Evolutionary conservation across 176 grass and related monocot genomes (phyloP).

Genomic region (Miscanthus lutarioriparius): DNA sequence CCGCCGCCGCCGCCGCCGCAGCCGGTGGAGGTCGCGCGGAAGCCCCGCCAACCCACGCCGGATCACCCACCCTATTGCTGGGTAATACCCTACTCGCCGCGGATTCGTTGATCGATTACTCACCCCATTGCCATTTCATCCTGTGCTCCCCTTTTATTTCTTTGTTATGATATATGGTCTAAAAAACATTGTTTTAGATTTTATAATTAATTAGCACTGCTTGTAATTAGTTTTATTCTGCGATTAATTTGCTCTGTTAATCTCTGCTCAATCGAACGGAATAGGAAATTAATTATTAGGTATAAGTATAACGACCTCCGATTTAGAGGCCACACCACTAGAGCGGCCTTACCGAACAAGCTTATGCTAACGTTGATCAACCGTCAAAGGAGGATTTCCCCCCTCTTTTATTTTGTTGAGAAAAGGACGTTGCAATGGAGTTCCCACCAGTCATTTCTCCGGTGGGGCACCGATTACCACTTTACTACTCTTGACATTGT

Average conservation of each 20-base stretch:
- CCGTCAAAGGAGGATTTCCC: background rate
- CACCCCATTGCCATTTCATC: background rate
- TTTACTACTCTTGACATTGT: background rate
- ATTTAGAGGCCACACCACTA: background rate
- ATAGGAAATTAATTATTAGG: background rate
- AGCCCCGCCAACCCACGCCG: conserved; percentile 27
- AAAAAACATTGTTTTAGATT: background rate
- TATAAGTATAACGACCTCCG: background rate
- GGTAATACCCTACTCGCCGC: conserved; percentile 34
- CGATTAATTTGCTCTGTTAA: background rate
- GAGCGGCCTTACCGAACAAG: background rate
- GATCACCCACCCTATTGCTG: conserved; percentile 55
- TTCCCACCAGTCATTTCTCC: background rate
- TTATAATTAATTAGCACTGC: background rate
- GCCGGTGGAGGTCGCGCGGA: background rate
- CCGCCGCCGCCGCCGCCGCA: background rate
- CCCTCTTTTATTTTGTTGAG: background rate
- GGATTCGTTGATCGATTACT: background rate
- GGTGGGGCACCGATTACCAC: background rate
- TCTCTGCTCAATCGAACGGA: background rate
- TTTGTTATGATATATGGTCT: background rate
- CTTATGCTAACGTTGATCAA: background rate
- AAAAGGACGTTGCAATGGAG: background rate
- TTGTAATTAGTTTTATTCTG: background rate
- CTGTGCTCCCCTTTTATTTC: background rate